phyloP scores from a whole-genome alignment of 192 early-diverging fungal species.

The Thamnidium elegans region DNA sequence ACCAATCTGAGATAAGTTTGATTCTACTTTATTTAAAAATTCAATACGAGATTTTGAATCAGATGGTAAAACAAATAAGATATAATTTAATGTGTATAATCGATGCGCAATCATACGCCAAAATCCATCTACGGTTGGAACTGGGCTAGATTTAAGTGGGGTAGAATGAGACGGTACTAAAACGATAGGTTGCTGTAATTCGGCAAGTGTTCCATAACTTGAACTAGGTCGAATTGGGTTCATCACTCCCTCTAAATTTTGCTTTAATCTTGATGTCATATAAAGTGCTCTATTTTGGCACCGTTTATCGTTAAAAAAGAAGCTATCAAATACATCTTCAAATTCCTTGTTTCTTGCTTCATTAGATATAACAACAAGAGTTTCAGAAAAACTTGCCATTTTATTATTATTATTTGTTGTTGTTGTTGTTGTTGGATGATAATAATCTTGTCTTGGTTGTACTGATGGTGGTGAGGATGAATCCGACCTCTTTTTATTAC shows the following conservation, averaged over 20 bases:
- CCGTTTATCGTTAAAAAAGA: slow-evolving; percentile 38
- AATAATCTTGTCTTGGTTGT: too few species aligned
- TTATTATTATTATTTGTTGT: neutral
- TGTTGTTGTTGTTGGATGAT: slow-evolving; percentile 1
- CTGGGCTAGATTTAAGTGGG: neutral
- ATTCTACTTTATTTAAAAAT: slow-evolving; percentile 3
- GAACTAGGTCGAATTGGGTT: slow-evolving; percentile 5
- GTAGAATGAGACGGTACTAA: neutral
- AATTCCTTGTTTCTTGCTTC: slow-evolving; percentile 21
- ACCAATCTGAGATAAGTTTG: neutral
- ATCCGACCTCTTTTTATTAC: neutral
- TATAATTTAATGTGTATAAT: slow-evolving; percentile 34
- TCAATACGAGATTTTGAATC: slow-evolving; percentile 7
- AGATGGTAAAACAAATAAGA: slow-evolving; percentile 26
- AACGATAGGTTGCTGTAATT: neutral
- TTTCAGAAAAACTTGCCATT: slow-evolving; percentile 23
- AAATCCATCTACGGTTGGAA: slow-evolving; percentile 12
- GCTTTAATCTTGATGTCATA: slow-evolving; percentile 32
- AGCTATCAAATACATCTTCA: slow-evolving; percentile 30
- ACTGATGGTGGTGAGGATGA: neutral
- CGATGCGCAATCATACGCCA: slow-evolving; percentile 23
- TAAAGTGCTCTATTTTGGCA: slow-evolving; percentile 36
- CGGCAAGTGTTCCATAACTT: neutral
- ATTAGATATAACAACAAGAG: slow-evolving; percentile 21
- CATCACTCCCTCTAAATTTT: slow-evolving; percentile 7